Evolutionary conservation across 2,329 filamentous ascomycete species (phyloP), one percentile per base, ranked within the genome.

Genomic region (Domatiomyces globalis): DNA sequence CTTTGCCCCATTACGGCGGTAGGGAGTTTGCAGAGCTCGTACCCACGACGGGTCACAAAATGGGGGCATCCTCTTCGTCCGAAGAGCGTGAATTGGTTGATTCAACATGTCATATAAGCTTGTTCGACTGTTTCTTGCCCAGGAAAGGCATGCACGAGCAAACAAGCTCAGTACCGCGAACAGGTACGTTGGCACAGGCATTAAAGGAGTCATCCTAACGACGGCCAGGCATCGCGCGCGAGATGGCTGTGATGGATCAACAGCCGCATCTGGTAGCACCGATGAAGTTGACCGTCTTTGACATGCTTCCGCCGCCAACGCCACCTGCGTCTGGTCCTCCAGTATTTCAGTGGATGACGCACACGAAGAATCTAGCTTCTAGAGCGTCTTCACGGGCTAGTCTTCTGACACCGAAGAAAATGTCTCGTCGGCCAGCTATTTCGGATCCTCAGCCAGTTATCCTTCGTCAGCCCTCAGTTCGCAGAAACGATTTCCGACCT

Each of bases 261-360:
- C 71, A 73, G 58, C 72, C 72, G 54, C 66, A 68, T 58, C 66
- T 71, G 43, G 65, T 72, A 45, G 66, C 69, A 22, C 70, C 71
- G 5, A 73, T 72, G 69, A 70, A 68, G 58, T 61, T 71, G 55
- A 63, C 63, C 43, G 62, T 70, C 49, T 68, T 69, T 54, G 65
- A 71, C 59, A 63, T 68, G 49, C 62, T 69, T 19, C 68, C 69
- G 15, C 63, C 63, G 33, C 65, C 65, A 42, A 53, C 63, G 6
- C 58, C 61, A 45, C 60, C 63, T 42, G 60, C 60, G 15, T 57
- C 57, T 33, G 33, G 36, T 17, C 17, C 29, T 43, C 33, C 33
- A 15, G 33, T 39, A 2, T 65, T 67, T 12, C 64, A 67, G 39
- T 70, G 67, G 66, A 54, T 70, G 19, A 61, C 62, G 10, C 66